Evolutionary conservation across 768 basidiomycete genomes (phyloP).

Genomic region (Hericium rajendrae): DNA sequence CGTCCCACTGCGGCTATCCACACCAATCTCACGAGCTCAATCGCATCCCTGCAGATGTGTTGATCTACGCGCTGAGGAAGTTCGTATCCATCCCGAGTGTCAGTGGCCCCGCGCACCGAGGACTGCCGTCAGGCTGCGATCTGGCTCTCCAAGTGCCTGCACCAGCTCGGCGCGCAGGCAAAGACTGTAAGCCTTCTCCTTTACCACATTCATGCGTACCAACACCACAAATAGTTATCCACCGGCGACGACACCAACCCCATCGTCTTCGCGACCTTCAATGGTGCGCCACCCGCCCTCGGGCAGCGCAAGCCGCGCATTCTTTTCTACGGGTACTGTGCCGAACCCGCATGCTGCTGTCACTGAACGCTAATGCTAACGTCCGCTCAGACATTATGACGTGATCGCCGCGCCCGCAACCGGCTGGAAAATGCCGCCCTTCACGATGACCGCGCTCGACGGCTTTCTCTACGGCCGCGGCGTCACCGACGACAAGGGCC

Average conservation of each 20-base stretch:
- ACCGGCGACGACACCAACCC: constrained; percentile 75
- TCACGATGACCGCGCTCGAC: constrained; percentile 69
- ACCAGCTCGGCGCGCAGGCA: constrained; percentile 80
- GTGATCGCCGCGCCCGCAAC: constrained; percentile 74
- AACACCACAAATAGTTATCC: constrained; percentile 43
- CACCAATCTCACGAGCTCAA: neutral
- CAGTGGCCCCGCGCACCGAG: constrained; percentile 61
- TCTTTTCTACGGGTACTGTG: constrained; percentile 75
- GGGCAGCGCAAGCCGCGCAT: constrained; percentile 49
- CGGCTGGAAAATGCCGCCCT: constrained; percentile 82
- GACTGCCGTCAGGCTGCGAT: constrained; percentile 93
- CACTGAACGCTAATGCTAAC: neutral
- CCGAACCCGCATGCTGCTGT: neutral
- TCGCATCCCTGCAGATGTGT: constrained; percentile 40
- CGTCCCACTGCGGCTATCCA: neutral
- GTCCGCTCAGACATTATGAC: constrained; percentile 72
- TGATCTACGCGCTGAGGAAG: constrained; percentile 73
- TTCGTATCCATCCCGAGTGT: constrained; percentile 86
- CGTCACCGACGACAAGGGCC: constrained; percentile 93
- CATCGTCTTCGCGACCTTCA: constrained; percentile 82
- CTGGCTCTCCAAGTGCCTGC: constrained; percentile 82
- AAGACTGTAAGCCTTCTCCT: neutral
- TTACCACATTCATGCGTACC: neutral
- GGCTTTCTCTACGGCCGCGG: constrained; percentile 89
- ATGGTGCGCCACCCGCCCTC: constrained; percentile 49